These are phyloP conservation scores for Pseudohyphozyma bogoriensis DNA, from an alignment of 768 basidiomycete genomes.

Conservation along the genomic window DNA sequence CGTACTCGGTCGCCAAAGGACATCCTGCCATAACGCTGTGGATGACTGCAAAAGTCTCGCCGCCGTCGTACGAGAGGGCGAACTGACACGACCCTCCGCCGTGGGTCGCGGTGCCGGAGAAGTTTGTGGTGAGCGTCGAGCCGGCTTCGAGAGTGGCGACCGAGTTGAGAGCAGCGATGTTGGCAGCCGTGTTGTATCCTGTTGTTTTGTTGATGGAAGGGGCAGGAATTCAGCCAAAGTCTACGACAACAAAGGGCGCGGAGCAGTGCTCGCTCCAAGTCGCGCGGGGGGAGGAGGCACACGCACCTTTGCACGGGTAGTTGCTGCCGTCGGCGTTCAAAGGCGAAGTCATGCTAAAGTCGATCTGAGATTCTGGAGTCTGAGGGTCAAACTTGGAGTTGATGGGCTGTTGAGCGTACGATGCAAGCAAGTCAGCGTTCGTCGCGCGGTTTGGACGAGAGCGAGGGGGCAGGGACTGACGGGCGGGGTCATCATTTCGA, in stretches of 20 bases:
- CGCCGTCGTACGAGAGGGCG: constrained; percentile 40
- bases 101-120: constrained; percentile 37
- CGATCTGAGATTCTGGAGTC: constrained; percentile 32
- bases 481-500: background rate
- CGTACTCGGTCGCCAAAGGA: constrained; percentile 31
- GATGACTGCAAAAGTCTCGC: constrained; percentile 40
- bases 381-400: constrained; percentile 29
- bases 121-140: constrained; percentile 30
- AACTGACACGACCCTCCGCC: constrained; percentile 41
- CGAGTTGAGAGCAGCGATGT: constrained; percentile 25
- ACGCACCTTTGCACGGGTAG: constrained; percentile 41
- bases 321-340: constrained; percentile 33
- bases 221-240: no score
- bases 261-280: no score
- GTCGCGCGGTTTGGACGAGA: background rate
- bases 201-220: background rate
- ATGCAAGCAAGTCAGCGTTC: background rate
- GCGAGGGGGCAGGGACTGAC: background rate
- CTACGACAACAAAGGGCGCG: no score
- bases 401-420: constrained; percentile 12
- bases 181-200: background rate
- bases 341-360: constrained; percentile 38
- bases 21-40: constrained; percentile 38
- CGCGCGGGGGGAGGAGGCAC: no score
- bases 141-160: constrained; percentile 37